A percentile compares a stretch with the other conserved stretches of the same genome.
Evolutionary conservation across 169 alveolate species (phyloP).

Genomic region (Cryptosporidium tyzzeri): DNA sequence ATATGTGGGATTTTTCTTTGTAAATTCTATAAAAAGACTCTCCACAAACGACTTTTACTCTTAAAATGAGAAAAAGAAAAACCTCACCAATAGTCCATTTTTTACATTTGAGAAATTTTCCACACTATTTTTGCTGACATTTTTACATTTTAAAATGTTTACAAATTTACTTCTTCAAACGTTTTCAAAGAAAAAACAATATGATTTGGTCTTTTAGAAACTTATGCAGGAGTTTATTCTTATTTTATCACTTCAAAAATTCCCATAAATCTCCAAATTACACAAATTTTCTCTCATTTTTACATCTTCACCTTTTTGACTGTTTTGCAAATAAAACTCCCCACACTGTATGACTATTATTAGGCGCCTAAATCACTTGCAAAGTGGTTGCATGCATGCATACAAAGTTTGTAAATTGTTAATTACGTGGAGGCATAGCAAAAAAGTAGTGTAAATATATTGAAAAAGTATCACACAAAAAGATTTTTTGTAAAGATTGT

Average conservation of each 20-base stretch:
- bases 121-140: slow-evolving; percentile 57
- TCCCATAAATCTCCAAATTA: not conserved
- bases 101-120: not conserved
- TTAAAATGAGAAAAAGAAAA: slow-evolving; percentile 11
- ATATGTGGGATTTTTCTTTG: slow-evolving; percentile 21
- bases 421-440: slow-evolving; percentile 8
- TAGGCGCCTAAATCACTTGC: not conserved
- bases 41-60: not conserved
- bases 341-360: not conserved
- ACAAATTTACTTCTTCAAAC: too few species aligned
- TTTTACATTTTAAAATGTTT: not conserved
- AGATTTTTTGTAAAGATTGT: not conserved
- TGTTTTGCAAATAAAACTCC: not conserved
- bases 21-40: slow-evolving; percentile 19
- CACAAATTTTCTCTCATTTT: not conserved
- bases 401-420: slow-evolving; percentile 9
- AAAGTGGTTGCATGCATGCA: slow-evolving; percentile 11
- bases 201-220: not conserved
- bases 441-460: not conserved
- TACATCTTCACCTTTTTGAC: not conserved
- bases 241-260: not conserved
- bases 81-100: slow-evolving; percentile 55
- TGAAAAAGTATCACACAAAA: too few species aligned
- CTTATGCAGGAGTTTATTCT: too few species aligned
- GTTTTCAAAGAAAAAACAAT: too few species aligned